Evolutionary conservation across 164 flowering plant genomes (phyloP).

Genomic region (Houttuynia cordata): DNA sequence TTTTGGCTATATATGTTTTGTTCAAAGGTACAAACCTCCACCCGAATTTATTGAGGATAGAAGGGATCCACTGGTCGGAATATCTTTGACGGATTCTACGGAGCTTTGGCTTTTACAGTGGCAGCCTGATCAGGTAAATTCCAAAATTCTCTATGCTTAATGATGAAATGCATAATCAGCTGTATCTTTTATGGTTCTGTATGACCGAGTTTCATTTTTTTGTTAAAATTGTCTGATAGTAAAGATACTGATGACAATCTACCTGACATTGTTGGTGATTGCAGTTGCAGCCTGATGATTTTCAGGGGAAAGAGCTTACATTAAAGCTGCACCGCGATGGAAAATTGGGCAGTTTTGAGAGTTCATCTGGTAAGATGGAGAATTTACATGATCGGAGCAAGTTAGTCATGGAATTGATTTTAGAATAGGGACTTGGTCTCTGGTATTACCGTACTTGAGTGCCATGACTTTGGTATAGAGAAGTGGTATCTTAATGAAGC

Average conservation of each 20-base stretch:
- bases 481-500: no score
- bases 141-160: not conserved
- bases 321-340: slow-evolving; percentile 46
- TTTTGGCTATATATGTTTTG: not conserved
- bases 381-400: not conserved
- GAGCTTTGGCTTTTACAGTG: slow-evolving; percentile 49
- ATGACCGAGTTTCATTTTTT: not conserved
- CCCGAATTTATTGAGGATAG: slow-evolving; percentile 21
- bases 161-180: not conserved
- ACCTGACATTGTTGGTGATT: slow-evolving; percentile 1
- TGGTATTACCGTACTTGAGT: not conserved
- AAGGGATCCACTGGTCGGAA: slow-evolving; percentile 26
- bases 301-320: slow-evolving; percentile 47
- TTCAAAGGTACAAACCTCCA: slow-evolving; percentile 19
- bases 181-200: not conserved
- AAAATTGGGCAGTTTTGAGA: slow-evolving; percentile 38
- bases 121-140: slow-evolving; percentile 27
- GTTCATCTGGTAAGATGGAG: slow-evolving; percentile 37
- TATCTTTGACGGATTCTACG: slow-evolving; percentile 23
- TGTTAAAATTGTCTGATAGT: not conserved
- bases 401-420: no score
- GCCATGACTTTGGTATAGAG: no score
- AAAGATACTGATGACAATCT: not conserved
- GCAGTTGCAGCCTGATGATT: slow-evolving; percentile 25
- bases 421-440: not conserved